These are phyloP conservation scores for Macroventuria anomochaeta DNA, from an alignment of 2,329 filamentous ascomycete genomes.

Conservation along the genomic window DNA sequence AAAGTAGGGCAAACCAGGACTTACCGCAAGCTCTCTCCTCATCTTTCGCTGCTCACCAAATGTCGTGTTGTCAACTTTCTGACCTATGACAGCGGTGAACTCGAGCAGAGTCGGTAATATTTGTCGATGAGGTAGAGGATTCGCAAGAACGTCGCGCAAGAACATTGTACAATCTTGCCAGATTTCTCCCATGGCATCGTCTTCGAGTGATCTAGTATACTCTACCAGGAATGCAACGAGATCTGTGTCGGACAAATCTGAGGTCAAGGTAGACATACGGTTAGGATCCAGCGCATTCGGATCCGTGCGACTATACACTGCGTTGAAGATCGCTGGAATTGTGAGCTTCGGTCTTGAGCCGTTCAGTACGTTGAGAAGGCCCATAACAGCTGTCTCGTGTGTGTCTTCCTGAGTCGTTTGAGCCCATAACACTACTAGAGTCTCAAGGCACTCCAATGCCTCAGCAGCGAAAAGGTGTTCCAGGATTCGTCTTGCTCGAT, in stretches of 20 bases:
- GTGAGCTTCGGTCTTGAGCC: conserved; percentile 89
- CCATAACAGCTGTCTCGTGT: conserved; percentile 73
- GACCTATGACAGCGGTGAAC: conserved; percentile 86
- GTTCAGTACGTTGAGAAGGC: conserved; percentile 87
- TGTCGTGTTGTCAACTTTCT: conserved; percentile 97
- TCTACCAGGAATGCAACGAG: conserved; percentile 88
- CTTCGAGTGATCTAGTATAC: conserved; percentile 87
- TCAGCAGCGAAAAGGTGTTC: conserved; percentile 94
- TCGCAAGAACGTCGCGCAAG: conserved; percentile 84
- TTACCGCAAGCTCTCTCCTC: conserved; percentile 84
- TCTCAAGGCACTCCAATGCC: conserved; percentile 91
- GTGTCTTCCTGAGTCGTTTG: conserved; percentile 57
- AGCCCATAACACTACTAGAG: conserved; percentile 83
- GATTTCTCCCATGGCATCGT: conserved; percentile 97
- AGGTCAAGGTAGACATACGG: conserved; percentile 86
- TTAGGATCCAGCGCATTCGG: conserved; percentile 77
- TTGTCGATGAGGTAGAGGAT: conserved; percentile 93
- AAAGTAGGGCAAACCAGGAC: conserved; percentile 48
- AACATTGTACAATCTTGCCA: conserved; percentile 95
- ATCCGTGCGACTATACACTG: conserved; percentile 93
- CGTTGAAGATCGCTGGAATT: conserved; percentile 92
- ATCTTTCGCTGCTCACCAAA: conserved; percentile 94
- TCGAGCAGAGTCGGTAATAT: conserved; percentile 85
- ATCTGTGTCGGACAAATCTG: conserved; percentile 81
- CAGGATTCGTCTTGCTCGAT: conserved; percentile 82